Percentiles rank a stretch among this genome's conserved stretches.
Conservation (phyloP, 768 basidiomycete species). For the Auricularia sp. region DNA sequence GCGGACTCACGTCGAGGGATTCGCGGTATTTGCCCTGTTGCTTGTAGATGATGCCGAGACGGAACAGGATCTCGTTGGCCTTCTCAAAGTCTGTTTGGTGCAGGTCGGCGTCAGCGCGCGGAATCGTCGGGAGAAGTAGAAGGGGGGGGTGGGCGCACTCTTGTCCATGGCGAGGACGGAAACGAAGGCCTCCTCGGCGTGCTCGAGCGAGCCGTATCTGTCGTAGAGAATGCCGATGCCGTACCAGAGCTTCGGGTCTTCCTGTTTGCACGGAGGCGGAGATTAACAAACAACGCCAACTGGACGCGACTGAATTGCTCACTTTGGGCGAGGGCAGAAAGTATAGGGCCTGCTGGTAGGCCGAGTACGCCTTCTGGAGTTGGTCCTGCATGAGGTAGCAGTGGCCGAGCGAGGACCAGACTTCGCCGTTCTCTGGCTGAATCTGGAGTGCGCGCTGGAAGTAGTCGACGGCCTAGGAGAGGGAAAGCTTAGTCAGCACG, state of each 20-base stretch:
- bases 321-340: conserved; percentile 93
- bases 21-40: conserved; percentile 92
- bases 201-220: conserved; percentile 95
- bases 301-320: conserved; percentile 9
- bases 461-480: conserved; percentile 77
- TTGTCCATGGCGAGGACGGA: conserved; percentile 96
- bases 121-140: conserved; percentile 9
- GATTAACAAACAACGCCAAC: conserved; percentile 4
- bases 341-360: conserved; percentile 97
- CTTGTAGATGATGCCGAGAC: conserved; percentile 98
- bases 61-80: conserved; percentile 96
- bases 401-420: conserved; percentile 95
- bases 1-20: conserved; percentile 44
- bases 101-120: not conserved
- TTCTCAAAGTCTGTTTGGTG: conserved; percentile 80
- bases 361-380: conserved; percentile 94
- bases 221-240: conserved; percentile 99
- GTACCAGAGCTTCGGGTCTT: conserved; percentile 99
- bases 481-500: not conserved
- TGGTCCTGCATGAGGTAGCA: conserved; percentile 99
- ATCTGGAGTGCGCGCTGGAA: conserved; percentile 86
- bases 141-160: conserved; percentile 41
- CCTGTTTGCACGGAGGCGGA: conserved; percentile 26
- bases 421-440: conserved; percentile 95
- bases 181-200: conserved; percentile 96